Base-by-base conservation (phyloP, 2,329 filamentous ascomycete species). In the Diaporthe caulivora region DNA sequence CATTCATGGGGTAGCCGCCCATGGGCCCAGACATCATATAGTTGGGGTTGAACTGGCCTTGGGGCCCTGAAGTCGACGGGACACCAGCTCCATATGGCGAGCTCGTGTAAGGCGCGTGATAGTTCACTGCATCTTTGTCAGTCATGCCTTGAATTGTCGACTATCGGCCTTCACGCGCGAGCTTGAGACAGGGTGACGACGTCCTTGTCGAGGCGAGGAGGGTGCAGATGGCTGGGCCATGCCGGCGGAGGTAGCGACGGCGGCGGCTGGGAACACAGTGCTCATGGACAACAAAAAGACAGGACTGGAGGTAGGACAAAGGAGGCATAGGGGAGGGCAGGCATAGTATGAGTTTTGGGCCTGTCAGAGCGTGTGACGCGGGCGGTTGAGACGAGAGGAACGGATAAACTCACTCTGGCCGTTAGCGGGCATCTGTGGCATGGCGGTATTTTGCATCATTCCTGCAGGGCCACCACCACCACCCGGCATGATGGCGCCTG, bases 401-500 rank as follows among this genome's bases (percentile, higher is more conserved):
- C 76, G 75, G 75, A 77, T 76, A 74, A 75, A 85, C 89, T 87
- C 84, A 91, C 89, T 90, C 80, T 90, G 89, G 70, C 89, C 88
- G 84, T 90, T 91, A 76, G 86, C 82, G 77, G 84, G 84, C 87
- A 91, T 90, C 80, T 88, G 88, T 76, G 86, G 86, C 88, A 91
- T 89, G 79, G 83, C 87, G 77, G 88, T 82, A 80, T 87, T 90
- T 83, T 89, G 90, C 90, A 92, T 91, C 89, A 92, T 91, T 79
- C 86, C 88, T 82, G 84, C 86, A 82, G 87, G 85, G 53, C 86
- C 87, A 76, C 82, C 82, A 76, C 83, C 82, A 76, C 83, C 85
- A 65, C 84, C 82, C 85, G 89, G 89, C 87, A 91, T 89, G 81
- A 88, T 80, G 75, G 78, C 78, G 68, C 65, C 83, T 70, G 85